A percentile compares a stretch with the other conserved stretches of the same genome.
These are phyloP conservation scores for Penicillium daleae DNA, from an alignment of 495 filamentous ascomycete genomes.

Conservation along the genomic window DNA sequence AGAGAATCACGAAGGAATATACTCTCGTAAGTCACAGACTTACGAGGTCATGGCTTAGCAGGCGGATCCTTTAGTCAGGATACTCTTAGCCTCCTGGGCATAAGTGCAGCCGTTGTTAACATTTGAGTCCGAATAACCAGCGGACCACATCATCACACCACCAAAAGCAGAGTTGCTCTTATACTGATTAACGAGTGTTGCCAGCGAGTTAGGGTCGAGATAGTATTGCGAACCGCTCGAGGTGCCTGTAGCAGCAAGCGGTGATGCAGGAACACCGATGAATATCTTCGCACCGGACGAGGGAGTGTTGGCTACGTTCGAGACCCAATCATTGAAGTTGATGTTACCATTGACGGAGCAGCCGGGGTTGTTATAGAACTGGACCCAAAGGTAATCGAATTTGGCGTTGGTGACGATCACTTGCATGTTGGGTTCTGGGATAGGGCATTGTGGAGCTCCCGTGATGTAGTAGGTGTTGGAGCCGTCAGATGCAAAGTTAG, in stretches of 20 bases:
- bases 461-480: slow-evolving; percentile 58
- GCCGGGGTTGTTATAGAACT: slow-evolving; percentile 50
- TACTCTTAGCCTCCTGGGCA: slow-evolving; percentile 41
- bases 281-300: slow-evolving; percentile 50
- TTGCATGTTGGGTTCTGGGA: slow-evolving; percentile 58
- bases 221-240: slow-evolving; percentile 48
- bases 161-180: slow-evolving; percentile 47
- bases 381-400: slow-evolving; percentile 49
- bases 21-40: not conserved
- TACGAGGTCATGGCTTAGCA: slow-evolving; percentile 9
- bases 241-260: slow-evolving; percentile 43
- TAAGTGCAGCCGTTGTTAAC: slow-evolving; percentile 47
- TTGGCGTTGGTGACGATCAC: slow-evolving; percentile 32
- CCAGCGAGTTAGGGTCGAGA: slow-evolving; percentile 42
- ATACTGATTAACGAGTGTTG: slow-evolving; percentile 29
- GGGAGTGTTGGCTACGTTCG: slow-evolving; percentile 41
- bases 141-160: slow-evolving; percentile 61
- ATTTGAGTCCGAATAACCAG: slow-evolving; percentile 48
- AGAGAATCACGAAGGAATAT: not conserved
- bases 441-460: slow-evolving; percentile 59
- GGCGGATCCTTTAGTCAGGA: slow-evolving; percentile 28
- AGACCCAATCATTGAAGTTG: slow-evolving; percentile 52
- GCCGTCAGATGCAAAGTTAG: slow-evolving; percentile 45
- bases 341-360: slow-evolving; percentile 30
- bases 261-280: slow-evolving; percentile 51